A percentile compares a stretch with the other conserved stretches of the same genome.
Conservation (phyloP, 176 grass and related monocot species). For the Elymus sibiricus region DNA sequence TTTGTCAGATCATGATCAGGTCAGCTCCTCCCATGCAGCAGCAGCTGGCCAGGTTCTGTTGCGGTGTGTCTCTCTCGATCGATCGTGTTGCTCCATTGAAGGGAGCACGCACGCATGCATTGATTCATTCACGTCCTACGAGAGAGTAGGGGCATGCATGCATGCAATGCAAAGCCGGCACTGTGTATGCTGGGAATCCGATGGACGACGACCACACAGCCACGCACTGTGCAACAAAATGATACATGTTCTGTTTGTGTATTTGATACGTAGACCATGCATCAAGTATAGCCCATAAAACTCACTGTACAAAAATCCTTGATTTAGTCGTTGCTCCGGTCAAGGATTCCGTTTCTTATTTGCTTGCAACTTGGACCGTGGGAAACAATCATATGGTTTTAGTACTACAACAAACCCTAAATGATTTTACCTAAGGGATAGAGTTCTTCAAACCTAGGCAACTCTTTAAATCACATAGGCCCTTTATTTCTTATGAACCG, state of each 20-base stretch:
- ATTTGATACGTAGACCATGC: not conserved
- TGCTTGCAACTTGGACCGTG: not conserved
- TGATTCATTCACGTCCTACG: not conserved
- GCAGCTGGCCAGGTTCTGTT: not conserved
- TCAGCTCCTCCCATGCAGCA: not conserved
- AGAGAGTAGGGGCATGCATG: not conserved
- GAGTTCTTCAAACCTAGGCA: too few relatives aligned
- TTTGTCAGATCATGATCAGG: constrained; percentile 15
- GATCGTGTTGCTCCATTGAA: not conserved
- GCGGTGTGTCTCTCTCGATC: not conserved
- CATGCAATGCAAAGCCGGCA: not conserved
- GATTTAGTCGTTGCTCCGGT: not conserved
- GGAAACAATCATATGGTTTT: too few relatives aligned
- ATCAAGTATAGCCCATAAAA: not conserved
- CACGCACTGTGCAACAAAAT: not conserved
- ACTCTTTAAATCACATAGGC: too few relatives aligned
- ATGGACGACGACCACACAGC: not conserved
- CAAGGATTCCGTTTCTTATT: not conserved
- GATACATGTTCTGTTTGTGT: not conserved
- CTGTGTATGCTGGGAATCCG: constrained; percentile 15
- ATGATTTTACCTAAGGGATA: too few relatives aligned
- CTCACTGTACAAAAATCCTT: not conserved
- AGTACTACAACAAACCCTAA: too few relatives aligned
- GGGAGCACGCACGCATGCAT: not conserved
- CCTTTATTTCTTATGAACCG: too few relatives aligned